A percentile compares a stretch with the other conserved stretches of the same genome.
phyloP scores from a whole-genome alignment of 495 filamentous ascomycete species.

The Tirmania nivea region DNA sequence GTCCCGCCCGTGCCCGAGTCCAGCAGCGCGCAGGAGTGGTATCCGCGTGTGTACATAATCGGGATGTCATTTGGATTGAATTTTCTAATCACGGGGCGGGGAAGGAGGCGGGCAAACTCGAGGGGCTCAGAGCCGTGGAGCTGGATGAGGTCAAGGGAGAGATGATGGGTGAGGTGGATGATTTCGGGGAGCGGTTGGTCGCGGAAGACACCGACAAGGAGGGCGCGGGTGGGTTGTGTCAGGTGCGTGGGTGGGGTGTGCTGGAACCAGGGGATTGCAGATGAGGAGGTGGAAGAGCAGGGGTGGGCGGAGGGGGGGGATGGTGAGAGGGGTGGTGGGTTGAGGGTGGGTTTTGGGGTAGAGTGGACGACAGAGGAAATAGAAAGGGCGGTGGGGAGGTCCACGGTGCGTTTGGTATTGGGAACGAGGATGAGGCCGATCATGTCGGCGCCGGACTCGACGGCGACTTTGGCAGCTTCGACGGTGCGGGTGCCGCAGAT shows the following conservation, averaged over 20 bases:
- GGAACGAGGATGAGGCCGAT: constrained; percentile 82
- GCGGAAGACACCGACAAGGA: constrained; percentile 85
- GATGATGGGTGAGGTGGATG: constrained; percentile 45
- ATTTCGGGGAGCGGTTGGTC: constrained; percentile 72
- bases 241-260: constrained; percentile 30
- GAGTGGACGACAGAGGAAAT: constrained; percentile 62
- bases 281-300: not conserved
- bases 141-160: constrained; percentile 78
- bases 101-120: constrained; percentile 72
- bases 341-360: constrained; percentile 17
- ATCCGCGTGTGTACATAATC: constrained; percentile 50
- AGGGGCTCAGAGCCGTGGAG: constrained; percentile 79
- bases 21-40: constrained; percentile 61
- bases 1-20: constrained; percentile 71
- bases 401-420: constrained; percentile 56
- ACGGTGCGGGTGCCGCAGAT: constrained; percentile 84
- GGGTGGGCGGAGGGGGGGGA: not conserved
- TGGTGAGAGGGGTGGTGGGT: not conserved
- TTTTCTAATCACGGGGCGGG: constrained; percentile 69
- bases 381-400: constrained; percentile 47
- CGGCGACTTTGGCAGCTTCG: constrained; percentile 57
- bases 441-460: constrained; percentile 74
- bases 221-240: constrained; percentile 36
- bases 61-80: constrained; percentile 46
- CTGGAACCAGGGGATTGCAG: constrained; percentile 40